These are phyloP conservation scores for Pterocarpus macrocarpus DNA, from an alignment of 306 rosid species.

Conservation along the genomic window DNA sequence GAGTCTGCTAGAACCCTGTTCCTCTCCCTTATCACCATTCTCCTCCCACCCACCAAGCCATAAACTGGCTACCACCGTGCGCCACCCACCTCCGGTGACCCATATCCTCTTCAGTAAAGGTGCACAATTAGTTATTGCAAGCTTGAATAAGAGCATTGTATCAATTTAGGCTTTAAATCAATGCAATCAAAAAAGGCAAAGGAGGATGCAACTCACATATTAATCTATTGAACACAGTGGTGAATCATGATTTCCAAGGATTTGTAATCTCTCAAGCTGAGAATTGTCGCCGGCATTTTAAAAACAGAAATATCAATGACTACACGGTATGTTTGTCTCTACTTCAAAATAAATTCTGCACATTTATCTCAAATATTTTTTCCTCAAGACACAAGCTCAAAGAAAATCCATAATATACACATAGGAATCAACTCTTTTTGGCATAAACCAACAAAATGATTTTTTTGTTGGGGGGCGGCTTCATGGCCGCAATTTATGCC, in stretches of 20 bases:
- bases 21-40: too few species aligned
- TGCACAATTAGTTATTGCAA: constrained; percentile 18
- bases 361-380: constrained; percentile 21
- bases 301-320: constrained; percentile 43
- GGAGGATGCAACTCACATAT: constrained; percentile 66
- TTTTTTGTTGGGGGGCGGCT: neutral
- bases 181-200: constrained; percentile 32
- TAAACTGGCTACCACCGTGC: too few species aligned
- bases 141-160: constrained; percentile 17
- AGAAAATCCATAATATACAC: constrained; percentile 5
- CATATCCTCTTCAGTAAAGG: neutral
- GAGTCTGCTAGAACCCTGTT: too few species aligned
- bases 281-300: constrained; percentile 76
- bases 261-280: constrained; percentile 73
- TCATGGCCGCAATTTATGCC: too few species aligned
- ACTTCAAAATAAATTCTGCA: constrained; percentile 28
- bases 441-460: constrained; percentile 32
- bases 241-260: constrained; percentile 80
- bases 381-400: neutral
- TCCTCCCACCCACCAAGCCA: too few species aligned
- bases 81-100: too few species aligned
- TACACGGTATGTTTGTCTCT: constrained; percentile 21
- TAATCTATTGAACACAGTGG: constrained; percentile 75
- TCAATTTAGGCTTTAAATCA: constrained; percentile 16
- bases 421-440: constrained; percentile 15